These are phyloP conservation scores for Amphichorda felina DNA, from an alignment of 2,329 filamentous ascomycete genomes.

Conservation along the genomic window DNA sequence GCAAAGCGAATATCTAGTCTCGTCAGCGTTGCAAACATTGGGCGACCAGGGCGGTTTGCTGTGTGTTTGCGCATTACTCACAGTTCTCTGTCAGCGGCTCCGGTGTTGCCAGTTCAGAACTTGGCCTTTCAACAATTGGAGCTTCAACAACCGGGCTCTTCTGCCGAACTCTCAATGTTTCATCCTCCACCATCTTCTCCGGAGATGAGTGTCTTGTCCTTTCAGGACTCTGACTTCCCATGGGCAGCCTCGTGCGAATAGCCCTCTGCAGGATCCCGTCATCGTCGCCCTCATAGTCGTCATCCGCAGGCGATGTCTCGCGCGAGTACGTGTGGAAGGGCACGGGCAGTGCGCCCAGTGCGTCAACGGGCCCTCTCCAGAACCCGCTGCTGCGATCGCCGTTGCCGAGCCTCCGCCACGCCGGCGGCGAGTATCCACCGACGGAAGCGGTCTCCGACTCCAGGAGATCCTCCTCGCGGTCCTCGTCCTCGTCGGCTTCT, in stretches of 20 bases:
- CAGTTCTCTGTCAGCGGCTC: constrained; percentile 33
- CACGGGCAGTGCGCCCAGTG: constrained; percentile 25
- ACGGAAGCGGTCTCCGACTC: constrained; percentile 33
- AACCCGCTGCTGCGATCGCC: constrained; percentile 46
- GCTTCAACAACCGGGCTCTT: too few species aligned
- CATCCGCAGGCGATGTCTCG: constrained; percentile 12
- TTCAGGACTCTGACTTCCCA: constrained; percentile 43
- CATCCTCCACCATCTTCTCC: constrained; percentile 23
- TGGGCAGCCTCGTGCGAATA: constrained; percentile 41
- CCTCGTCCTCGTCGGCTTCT: constrained; percentile 2
- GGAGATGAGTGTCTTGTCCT: constrained; percentile 36
- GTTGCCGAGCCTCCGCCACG: constrained; percentile 49
- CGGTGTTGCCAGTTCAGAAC: constrained; percentile 12
- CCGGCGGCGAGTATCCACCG: constrained; percentile 48
- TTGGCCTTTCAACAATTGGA: too few species aligned
- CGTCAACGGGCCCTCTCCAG: constrained; percentile 44
- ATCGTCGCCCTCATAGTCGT: constrained; percentile 17
- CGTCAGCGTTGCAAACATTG: too few species aligned
- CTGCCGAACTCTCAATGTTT: constrained; percentile 21
- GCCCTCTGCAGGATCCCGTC: constrained; percentile 36
- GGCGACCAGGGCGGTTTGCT: too few species aligned
- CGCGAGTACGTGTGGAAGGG: constrained; percentile 6
- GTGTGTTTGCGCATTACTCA: too few species aligned
- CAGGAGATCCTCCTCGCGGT: constrained; percentile 17
- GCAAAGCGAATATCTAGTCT: constrained; percentile 72